Conservation (phyloP, 495 filamentous ascomycete genomes). For the Podospora pseudopauciseta region DNA sequence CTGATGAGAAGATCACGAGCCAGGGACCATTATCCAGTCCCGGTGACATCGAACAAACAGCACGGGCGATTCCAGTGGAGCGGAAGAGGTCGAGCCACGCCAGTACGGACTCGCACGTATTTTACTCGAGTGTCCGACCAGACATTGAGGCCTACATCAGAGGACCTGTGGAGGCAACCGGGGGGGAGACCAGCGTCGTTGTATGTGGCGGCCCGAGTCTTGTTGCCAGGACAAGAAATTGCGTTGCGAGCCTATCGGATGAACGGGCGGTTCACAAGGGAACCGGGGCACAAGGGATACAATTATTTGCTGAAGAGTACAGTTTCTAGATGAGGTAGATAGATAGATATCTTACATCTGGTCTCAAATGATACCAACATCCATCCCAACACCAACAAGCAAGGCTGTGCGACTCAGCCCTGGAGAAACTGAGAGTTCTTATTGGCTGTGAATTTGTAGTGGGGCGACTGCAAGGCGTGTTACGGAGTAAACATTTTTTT, state of each 20-base stretch:
- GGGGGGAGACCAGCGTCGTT: conserved; percentile 78
- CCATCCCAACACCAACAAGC: no score
- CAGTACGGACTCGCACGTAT: conserved; percentile 41
- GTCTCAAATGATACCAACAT: not conserved
- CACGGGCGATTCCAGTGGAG: conserved; percentile 15
- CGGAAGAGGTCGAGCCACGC: conserved; percentile 30
- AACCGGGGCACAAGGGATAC: conserved; percentile 75
- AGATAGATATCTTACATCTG: not conserved
- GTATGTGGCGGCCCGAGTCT: conserved; percentile 74
- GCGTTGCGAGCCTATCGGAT: conserved; percentile 69
- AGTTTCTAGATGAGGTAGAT: conserved; percentile 30
- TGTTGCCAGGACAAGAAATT: conserved; percentile 60
- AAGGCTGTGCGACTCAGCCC: not conserved
- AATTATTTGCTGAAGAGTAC: conserved; percentile 51
- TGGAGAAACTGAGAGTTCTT: not conserved
- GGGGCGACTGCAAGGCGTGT: not conserved
- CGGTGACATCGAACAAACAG: conserved; percentile 28
- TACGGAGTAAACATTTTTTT: not conserved
- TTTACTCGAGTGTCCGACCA: conserved; percentile 38
- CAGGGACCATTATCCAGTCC: not conserved
- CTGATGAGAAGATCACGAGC: conserved; percentile 26
- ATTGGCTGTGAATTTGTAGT: not conserved
- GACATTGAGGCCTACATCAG: conserved; percentile 46
- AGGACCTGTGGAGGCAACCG: conserved; percentile 62
- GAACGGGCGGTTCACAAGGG: conserved; percentile 89